Evolutionary conservation across 2,329 filamentous ascomycete species (phyloP).

Genomic region (Colletotrichum sp.): DNA sequence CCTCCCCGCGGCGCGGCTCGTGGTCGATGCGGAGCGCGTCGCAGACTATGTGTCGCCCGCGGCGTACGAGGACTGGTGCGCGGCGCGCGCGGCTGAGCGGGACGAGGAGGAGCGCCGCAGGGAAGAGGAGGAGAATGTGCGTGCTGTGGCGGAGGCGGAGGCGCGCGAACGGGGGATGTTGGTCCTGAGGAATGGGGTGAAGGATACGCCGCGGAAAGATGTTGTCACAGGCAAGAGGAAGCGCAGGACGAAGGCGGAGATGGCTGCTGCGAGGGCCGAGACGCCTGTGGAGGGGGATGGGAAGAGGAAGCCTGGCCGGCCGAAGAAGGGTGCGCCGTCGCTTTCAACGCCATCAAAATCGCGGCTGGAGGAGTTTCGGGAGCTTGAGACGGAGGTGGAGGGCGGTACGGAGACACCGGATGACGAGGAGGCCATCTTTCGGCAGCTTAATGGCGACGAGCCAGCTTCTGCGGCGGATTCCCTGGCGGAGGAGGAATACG

Average conservation of each 20-base stretch:
- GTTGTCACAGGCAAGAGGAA: background rate
- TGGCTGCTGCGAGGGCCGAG: background rate
- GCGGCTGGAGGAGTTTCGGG: constrained; percentile 30
- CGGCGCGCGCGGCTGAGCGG: constrained; percentile 44
- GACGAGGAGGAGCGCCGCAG: constrained; percentile 41
- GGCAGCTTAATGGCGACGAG: constrained; percentile 5
- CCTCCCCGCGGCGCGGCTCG: constrained; percentile 50
- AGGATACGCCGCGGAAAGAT: background rate
- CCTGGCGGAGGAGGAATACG: background rate
- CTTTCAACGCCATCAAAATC: constrained; percentile 40
- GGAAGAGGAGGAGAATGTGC: constrained; percentile 27
- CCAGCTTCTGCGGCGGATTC: background rate
- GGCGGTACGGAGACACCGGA: constrained; percentile 27
- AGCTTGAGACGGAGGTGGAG: constrained; percentile 25
- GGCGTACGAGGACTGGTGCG: constrained; percentile 63
- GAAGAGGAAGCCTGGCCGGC: constrained; percentile 22
- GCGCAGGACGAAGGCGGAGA: background rate
- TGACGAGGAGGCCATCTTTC: constrained; percentile 21
- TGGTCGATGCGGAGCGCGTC: constrained; percentile 52
- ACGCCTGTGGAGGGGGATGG: constrained; percentile 30
- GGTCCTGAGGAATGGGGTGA: background rate
- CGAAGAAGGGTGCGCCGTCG: constrained; percentile 36
- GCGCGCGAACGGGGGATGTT: background rate
- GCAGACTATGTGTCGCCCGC: constrained; percentile 64
- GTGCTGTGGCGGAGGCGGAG: background rate